A percentile compares a stretch with the other conserved stretches of the same genome.
Evolutionary conservation across 768 basidiomycete species (phyloP).

Genomic region (Heimioporus sp.): DNA sequence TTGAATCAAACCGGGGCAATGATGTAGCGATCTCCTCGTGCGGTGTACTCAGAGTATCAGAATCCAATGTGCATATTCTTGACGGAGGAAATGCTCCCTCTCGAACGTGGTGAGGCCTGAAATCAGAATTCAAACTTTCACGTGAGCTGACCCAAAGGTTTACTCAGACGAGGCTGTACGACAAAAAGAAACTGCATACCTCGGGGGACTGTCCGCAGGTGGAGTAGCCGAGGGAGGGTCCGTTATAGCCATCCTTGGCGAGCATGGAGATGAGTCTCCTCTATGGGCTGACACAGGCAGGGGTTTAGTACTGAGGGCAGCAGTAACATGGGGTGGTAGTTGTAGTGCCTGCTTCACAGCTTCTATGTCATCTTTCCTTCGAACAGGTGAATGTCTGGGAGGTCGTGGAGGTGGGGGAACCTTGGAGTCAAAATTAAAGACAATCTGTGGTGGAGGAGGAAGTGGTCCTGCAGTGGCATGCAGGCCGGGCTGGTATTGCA

Average conservation of each 20-base stretch:
- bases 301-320: conserved; percentile 34
- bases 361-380: conserved; percentile 48
- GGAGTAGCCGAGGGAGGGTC: background rate
- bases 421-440: conserved; percentile 45
- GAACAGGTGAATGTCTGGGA: conserved; percentile 58
- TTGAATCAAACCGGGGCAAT: conserved; percentile 29
- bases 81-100: conserved; percentile 70
- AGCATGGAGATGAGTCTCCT: conserved; percentile 24
- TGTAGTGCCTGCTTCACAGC: conserved; percentile 59
- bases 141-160: conserved; percentile 10
- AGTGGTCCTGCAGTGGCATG: conserved; percentile 74
- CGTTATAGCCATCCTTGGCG: conserved; percentile 17
- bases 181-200: conserved; percentile 13
- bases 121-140: conserved; percentile 22
- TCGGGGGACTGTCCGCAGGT: conserved; percentile 12
- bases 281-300: conserved; percentile 18
- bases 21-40: conserved; percentile 16
- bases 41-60: conserved; percentile 12
- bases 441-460: conserved; percentile 64
- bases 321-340: conserved; percentile 52
- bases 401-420: conserved; percentile 59
- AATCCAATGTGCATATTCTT: conserved; percentile 27
- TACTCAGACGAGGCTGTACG: background rate
- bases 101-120: conserved; percentile 37
- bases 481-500: conserved; percentile 63